phyloP scores from a whole-genome alignment of 495 filamentous ascomycete species.

The Neurospora sp. region DNA sequence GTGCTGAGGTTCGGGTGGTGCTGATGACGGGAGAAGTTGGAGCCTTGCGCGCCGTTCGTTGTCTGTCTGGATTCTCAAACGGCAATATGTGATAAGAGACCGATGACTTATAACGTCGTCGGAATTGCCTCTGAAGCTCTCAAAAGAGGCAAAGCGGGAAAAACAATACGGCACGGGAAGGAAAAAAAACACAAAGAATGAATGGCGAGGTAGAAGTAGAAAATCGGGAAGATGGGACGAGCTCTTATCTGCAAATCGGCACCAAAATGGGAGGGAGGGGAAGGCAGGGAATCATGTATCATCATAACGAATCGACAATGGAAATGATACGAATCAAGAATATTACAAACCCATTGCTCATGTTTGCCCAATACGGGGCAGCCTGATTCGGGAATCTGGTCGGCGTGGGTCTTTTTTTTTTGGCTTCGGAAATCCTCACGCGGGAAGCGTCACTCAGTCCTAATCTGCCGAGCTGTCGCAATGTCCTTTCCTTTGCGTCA shows the following conservation, averaged over 20 bases:
- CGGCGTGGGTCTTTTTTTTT: background rate
- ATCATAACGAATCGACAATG: background rate
- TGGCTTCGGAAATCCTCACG: background rate
- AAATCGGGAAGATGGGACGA: background rate
- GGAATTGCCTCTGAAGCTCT: background rate
- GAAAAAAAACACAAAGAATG: background rate
- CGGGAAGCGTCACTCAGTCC: background rate
- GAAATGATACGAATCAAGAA: background rate
- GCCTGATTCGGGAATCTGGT: background rate
- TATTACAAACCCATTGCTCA: constrained; percentile 8
- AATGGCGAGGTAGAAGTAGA: background rate
- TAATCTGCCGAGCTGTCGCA: background rate
- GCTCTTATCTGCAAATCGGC: background rate
- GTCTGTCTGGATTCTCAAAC: background rate
- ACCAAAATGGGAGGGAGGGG: background rate
- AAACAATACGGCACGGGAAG: background rate
- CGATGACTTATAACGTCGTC: background rate
- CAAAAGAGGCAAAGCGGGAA: background rate
- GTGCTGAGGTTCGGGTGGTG: background rate
- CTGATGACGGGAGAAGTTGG: background rate
- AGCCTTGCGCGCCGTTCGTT: background rate
- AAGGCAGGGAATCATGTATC: background rate
- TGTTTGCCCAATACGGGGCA: constrained; percentile 2
- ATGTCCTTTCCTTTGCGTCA: background rate
- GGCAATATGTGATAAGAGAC: background rate